Evolutionary conservation across 108 stramenopile genomes (phyloP).

Genomic region (Nitzschia sp.): DNA sequence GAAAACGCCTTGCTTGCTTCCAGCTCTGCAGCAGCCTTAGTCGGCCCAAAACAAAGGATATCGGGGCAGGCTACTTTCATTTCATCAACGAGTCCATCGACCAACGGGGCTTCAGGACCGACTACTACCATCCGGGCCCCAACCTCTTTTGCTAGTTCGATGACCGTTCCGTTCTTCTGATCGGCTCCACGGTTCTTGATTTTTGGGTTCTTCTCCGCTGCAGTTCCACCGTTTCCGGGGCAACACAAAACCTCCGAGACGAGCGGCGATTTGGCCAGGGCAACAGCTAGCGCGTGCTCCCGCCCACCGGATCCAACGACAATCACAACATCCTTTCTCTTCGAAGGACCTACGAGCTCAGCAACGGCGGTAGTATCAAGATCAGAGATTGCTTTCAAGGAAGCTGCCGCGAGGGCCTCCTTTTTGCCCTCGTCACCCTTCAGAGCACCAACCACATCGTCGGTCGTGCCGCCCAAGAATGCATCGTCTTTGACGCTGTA

Average conservation of each 20-base stretch:
- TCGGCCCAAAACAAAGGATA: slow-evolving; percentile 95
- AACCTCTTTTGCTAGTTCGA: slow-evolving; percentile 59
- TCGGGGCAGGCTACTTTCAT: slow-evolving; percentile 71
- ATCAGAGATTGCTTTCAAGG: slow-evolving; percentile 47
- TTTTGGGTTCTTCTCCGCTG: slow-evolving; percentile 61
- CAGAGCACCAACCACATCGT: slow-evolving; percentile 32
- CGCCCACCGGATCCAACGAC: slow-evolving; percentile 87
- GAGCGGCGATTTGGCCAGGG: slow-evolving; percentile 79
- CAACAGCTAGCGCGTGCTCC: slow-evolving; percentile 87
- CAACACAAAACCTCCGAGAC: slow-evolving; percentile 70
- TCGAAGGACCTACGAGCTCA: slow-evolving; percentile 37
- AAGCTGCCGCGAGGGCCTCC: slow-evolving; percentile 37
- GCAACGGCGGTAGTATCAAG: slow-evolving; percentile 50
- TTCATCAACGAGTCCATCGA: slow-evolving; percentile 91
- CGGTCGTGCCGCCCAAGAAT: slow-evolving; percentile 45
- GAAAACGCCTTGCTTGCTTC: slow-evolving; percentile 99
- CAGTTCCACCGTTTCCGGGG: slow-evolving; percentile 92
- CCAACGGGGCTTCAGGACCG: slow-evolving; percentile 97
- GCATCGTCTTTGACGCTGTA: slow-evolving; percentile 51
- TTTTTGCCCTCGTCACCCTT: slow-evolving; percentile 23
- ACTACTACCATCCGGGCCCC: slow-evolving; percentile 89
- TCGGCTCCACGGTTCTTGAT: slow-evolving; percentile 65
- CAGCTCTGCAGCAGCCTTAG: slow-evolving; percentile 88
- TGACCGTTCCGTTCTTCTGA: slow-evolving; percentile 74
- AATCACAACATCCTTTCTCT: slow-evolving; percentile 65